These are phyloP conservation scores for Suillus tomentosus DNA, from an alignment of 768 basidiomycete species.

Conservation along the genomic window DNA sequence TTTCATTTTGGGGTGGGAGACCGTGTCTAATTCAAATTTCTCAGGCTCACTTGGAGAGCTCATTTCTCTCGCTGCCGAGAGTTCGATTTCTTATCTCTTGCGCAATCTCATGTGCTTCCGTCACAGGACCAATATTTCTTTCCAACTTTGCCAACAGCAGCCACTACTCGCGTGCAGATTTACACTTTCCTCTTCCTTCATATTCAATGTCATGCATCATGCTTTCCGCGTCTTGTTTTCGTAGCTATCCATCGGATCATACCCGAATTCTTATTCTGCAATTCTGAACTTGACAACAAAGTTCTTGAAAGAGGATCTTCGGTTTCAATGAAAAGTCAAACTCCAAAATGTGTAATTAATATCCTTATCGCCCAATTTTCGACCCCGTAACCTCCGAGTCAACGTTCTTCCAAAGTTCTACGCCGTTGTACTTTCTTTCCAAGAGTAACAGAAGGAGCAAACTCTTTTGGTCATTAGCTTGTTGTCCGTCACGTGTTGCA, in stretches of 20 bases:
- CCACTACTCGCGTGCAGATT: not conserved
- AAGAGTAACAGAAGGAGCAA: not conserved
- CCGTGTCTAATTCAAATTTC: not conserved
- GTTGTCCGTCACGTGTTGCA: constrained; percentile 12
- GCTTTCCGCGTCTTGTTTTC: constrained; percentile 5
- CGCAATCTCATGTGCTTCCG: not conserved
- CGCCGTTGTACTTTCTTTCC: constrained; percentile 5
- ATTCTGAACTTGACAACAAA: not conserved
- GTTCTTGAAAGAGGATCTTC: not conserved
- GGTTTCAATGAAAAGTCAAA: not conserved
- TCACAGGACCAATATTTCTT: not conserved
- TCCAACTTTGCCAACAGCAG: too few relatives aligned
- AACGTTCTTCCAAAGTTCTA: not conserved
- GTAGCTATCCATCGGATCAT: not conserved
- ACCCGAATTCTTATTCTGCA: not conserved
- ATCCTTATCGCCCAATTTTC: not conserved
- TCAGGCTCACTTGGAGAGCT: not conserved
- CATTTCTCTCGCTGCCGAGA: not conserved
- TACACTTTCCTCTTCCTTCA: not conserved
- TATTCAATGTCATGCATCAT: not conserved
- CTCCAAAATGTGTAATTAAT: not conserved
- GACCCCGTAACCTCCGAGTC: not conserved
- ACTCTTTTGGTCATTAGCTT: constrained; percentile 16
- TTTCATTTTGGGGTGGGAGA: not conserved
- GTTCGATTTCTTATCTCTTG: constrained; percentile 5